phyloP scores from a whole-genome alignment of 2,329 filamentous ascomycete genomes.

The Botrytis paeoniae region DNA sequence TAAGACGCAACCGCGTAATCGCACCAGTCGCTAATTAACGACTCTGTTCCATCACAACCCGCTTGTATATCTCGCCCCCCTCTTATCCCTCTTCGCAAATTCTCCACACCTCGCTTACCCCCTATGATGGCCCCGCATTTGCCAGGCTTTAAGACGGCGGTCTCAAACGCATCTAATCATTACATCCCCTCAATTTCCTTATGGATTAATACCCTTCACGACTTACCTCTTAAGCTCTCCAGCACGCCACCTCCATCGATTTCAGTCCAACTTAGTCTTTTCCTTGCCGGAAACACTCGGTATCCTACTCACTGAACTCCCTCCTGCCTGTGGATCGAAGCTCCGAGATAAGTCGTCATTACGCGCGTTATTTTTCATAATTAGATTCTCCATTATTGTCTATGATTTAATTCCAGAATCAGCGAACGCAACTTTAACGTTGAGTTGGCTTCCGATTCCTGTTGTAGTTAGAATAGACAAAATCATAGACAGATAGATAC shows the following conservation, averaged over 20 bases:
- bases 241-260: neutral
- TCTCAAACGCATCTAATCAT: neutral
- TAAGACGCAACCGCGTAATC: no score
- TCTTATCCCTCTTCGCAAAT: neutral
- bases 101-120: neutral
- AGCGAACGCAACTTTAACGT: neutral
- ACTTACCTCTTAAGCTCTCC: neutral
- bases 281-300: fast-evolving
- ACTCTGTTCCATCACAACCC: neutral
- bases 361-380: neutral
- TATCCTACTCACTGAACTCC: neutral
- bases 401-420: neutral
- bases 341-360: neutral
- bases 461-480: neutral
- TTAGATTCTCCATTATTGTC: neutral
- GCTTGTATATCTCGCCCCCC: no score
- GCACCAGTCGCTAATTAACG: no score
- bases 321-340: neutral
- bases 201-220: neutral
- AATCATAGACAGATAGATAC: neutral
- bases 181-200: neutral
- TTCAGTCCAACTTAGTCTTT: neutral
- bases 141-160: neutral
- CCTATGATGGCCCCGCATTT: neutral
- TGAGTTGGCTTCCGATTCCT: neutral